phyloP scores from a whole-genome alignment of 108 stramenopile species.

The Conticribra weissflogii region DNA sequence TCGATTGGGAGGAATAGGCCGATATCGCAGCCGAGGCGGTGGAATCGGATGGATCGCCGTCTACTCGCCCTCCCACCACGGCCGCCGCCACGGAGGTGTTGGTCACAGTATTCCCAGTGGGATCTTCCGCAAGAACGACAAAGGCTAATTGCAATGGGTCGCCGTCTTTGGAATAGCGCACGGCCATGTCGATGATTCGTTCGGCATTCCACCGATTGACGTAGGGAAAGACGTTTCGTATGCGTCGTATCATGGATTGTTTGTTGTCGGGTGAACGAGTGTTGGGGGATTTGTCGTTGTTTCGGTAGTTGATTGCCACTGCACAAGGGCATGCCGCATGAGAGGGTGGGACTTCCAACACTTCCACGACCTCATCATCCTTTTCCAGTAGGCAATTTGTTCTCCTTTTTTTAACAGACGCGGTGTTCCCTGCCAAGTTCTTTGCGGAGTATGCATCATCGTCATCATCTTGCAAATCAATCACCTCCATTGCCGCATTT shows the following conservation, averaged over 20 bases:
- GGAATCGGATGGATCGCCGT: neutral
- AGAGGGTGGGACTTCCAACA: too few species aligned
- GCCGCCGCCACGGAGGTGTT: slow-evolving; percentile 35
- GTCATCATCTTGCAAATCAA: too few species aligned
- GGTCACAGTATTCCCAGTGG: slow-evolving; percentile 14
- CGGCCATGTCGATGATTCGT: slow-evolving; percentile 12
- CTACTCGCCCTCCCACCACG: slow-evolving; percentile 21
- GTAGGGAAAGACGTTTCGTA: slow-evolving; percentile 38
- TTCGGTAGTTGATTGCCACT: too few species aligned
- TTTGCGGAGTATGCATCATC: too few species aligned
- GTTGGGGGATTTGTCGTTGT: too few species aligned
- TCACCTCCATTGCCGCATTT: too few species aligned
- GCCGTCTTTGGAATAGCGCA: slow-evolving; percentile 13
- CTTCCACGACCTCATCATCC: too few species aligned
- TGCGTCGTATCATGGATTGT: slow-evolving; percentile 22
- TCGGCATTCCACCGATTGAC: slow-evolving; percentile 23
- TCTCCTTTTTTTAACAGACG: too few species aligned
- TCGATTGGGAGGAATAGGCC: too few species aligned
- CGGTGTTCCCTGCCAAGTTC: too few species aligned
- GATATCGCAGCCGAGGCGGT: neutral
- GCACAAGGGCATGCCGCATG: too few species aligned
- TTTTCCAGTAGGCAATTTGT: too few species aligned
- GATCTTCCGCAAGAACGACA: slow-evolving; percentile 40
- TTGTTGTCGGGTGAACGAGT: neutral
- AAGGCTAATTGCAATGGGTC: slow-evolving; percentile 24